Evolutionary conservation across 2,329 filamentous ascomycete species (phyloP), one percentile per base, ranked within the genome.

Genomic region (Phialemonium atrogriseum): DNA sequence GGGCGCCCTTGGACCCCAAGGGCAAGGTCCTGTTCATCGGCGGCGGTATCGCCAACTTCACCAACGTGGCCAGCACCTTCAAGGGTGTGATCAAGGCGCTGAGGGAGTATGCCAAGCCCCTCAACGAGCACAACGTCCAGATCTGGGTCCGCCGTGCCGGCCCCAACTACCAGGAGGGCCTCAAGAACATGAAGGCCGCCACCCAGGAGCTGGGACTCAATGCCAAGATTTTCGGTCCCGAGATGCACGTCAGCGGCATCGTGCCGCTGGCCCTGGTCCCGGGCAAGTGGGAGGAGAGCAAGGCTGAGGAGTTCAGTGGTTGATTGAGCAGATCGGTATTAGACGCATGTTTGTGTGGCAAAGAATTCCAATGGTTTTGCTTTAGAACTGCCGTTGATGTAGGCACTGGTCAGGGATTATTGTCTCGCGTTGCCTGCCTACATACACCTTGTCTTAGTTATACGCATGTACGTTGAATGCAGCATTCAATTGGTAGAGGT

Each of bases 41-140:
- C 63, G 91, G 91, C 70, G 91, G 91, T 76, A 98, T 98, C 75
- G 91, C 91, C 74, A 98, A 98, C 82, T 98, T 98, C 73, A 98
- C 91, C 73, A 98, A 96, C 68, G 91, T 98, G 34, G 91, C 91
- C 39, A 91, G 84, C 51, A 98, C 91, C 44, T 98, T 98, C 83
- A 98, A 98, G 78, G 91, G 91, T 70, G 89, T 98, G 62, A 98
- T 98, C 60, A 83, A 86, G 49, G 91, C 91, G 38, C 77, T 98
- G 45, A 80, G 89, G 46, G 91, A 96, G 66, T 87, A 89, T 49
- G 76, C 88, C 39, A 78, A 79, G 42, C 73, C 81, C 43, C 77
- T 98, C 48, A 77, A 78, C 56, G 91, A 98, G 76, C 91, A 98
- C 80, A 94, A 94, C 54, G 85, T 91, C 45, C 82, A 94, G 67